Conservation (phyloP, 768 basidiomycete species). For the Lactarius hatsudake region DNA sequence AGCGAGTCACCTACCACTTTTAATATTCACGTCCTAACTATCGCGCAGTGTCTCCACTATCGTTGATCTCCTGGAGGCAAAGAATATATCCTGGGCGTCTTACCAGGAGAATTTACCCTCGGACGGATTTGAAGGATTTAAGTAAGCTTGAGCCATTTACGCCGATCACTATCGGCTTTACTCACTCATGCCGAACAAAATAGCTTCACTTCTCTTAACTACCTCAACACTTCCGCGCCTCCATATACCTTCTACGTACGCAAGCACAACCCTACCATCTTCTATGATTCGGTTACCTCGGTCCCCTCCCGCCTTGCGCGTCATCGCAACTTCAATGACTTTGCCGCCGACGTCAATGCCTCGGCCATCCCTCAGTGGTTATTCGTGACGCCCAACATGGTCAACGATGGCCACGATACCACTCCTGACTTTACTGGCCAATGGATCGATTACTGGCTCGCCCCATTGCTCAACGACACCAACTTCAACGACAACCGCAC, state of each 20-base stretch:
- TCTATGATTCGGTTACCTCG: too few relatives aligned
- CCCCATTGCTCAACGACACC: conserved; percentile 47
- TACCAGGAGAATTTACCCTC: conserved; percentile 60
- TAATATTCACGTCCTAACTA: not conserved
- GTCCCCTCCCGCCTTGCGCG: too few relatives aligned
- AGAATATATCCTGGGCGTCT: conserved; percentile 55
- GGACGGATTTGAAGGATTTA: conserved; percentile 41
- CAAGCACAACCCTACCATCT: too few relatives aligned
- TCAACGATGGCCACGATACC: conserved; percentile 62
- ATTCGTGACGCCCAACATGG: conserved; percentile 59
- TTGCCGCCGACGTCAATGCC: conserved; percentile 31
- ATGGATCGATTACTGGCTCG: conserved; percentile 52
- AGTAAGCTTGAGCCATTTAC: conserved; percentile 11
- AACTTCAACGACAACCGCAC: conserved; percentile 55
- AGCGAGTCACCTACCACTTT: conserved; percentile 20
- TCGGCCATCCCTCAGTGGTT: conserved; percentile 55
- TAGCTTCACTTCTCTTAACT: conserved; percentile 40
- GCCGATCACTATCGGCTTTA: not conserved
- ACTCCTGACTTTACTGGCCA: conserved; percentile 43
- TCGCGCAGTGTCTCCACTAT: conserved; percentile 43
- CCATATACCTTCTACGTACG: conserved; percentile 46
- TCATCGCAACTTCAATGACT: too few relatives aligned
- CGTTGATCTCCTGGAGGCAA: conserved; percentile 57
- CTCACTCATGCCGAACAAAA: conserved; percentile 13
- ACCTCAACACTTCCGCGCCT: conserved; percentile 35